Evolutionary conservation across 2,329 filamentous ascomycete genomes (phyloP), one percentile per base, ranked within the genome.

Genomic region (Beauveria sp.): DNA sequence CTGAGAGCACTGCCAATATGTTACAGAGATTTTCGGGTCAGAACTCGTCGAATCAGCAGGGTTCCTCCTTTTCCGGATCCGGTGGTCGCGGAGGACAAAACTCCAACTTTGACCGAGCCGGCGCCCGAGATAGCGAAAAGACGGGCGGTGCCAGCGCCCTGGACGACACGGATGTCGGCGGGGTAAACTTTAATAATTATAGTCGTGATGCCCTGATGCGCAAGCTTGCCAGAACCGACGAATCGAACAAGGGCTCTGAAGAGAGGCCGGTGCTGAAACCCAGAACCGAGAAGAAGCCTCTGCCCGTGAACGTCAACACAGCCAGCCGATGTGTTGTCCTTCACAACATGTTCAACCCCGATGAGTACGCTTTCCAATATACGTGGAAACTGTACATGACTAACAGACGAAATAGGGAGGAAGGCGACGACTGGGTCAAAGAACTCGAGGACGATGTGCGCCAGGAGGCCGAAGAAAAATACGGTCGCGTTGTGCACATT

Each of bases 141-240:
- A 85, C 90, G 51, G 90, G 90, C 64, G 92, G 92, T 69, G 93
- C 93, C 55, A 96, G 93, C 78, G 95, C 95, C 70, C 82, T 99
- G 58, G 95, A 99, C 77, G 95, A 99, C 73, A 96, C 93, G 65
- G 95, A 99, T 75, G 95, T 99, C 73, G 91, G 90, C 57, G 95
- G 95, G 72, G 93, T 99, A 77, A 98, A 98, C 79, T 98, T 98
- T 88, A 96, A 92, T 84, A 97, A 97, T 77, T 97, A 96, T 81
- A 96, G 91, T 82, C 91, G 95, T 79, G 92, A 98, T 80, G 91
- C 93, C 73, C 88, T 99, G 77, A 99, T 99, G 95, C 87, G 91
- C 76, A 97, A 98, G 80, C 90, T 99, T 77, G 93, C 95, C 73
- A 88, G 95, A 83, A 93, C 90, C 79, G 93, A 98, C 78, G 92